A percentile compares a stretch with the other conserved stretches of the same genome.
Conservation (phyloP, 208 protist genomes). For the Crithidia sp. region DNA sequence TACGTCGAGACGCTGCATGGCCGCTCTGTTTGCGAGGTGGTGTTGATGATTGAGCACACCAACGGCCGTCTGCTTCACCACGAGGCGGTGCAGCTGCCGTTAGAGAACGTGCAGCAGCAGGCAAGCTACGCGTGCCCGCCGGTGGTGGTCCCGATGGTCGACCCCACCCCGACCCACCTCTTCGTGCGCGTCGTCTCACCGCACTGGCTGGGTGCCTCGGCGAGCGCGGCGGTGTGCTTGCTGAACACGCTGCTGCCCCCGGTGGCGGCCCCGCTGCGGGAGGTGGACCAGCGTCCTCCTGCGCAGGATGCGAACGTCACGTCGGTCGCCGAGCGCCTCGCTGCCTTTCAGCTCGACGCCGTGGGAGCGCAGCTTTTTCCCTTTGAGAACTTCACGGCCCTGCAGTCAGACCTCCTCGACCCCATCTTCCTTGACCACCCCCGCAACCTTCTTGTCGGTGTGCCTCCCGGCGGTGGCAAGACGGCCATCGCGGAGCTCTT, state of each 20-base stretch:
- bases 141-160: slow-evolving; percentile 97
- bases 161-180: slow-evolving; percentile 97
- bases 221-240: slow-evolving; percentile 88
- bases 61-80: slow-evolving; percentile 97
- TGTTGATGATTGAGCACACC: slow-evolving; percentile 96
- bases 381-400: slow-evolving; percentile 94
- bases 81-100: slow-evolving; percentile 95
- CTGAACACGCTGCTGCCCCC: slow-evolving; percentile 95
- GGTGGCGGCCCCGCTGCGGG: slow-evolving; percentile 65
- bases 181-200: slow-evolving; percentile 92
- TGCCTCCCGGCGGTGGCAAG: slow-evolving; percentile 97
- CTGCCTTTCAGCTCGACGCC: slow-evolving; percentile 81
- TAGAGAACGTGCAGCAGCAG: slow-evolving; percentile 57
- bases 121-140: slow-evolving; percentile 80
- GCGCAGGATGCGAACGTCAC: slow-evolving; percentile 64
- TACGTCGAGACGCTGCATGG: slow-evolving; percentile 95
- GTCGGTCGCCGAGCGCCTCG: slow-evolving; percentile 78
- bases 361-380: slow-evolving; percentile 84
- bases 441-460: slow-evolving; percentile 95
- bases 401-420: slow-evolving; percentile 95
- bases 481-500: slow-evolving; percentile 90
- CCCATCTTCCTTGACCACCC: slow-evolving; percentile 94
- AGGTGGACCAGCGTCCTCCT: slow-evolving; percentile 72
- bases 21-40: slow-evolving; percentile 85
- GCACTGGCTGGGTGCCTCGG: slow-evolving; percentile 83